Evolutionary conservation across 225 moss, liverwort and hornwort species (phyloP), one percentile per base, ranked within the genome.

Genomic region (Marchantia polymorpha): DNA sequence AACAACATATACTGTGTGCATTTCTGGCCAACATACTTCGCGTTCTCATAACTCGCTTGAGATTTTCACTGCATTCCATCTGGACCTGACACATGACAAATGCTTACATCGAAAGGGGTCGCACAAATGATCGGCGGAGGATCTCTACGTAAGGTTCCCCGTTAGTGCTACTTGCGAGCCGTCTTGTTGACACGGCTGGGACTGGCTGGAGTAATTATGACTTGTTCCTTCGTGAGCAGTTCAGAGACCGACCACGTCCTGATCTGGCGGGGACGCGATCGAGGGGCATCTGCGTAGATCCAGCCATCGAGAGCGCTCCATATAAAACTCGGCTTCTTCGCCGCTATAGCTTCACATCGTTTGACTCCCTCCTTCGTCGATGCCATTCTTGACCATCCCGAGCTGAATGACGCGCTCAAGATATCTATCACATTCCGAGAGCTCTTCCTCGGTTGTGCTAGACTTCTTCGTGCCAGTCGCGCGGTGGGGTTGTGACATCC

Each of bases 331-430:
- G 10, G 4, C 31, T 11, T 7, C 31, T 39, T 39, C 17, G 14
- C 25, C 12, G 25, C 29, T 31, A 17, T 29, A 3, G 14, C n/a
- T 8, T 11, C 26, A 64, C 64, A 64, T 23, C 26, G 64, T 20
- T 64, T 64, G 64, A 64, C 64, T 64, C 64, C 10, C 13, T 64
- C 64, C 9, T 20, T 16, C 39, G 64, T 64, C 64, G 23, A 64
- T 20, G 25, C 64, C n/a, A 0, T 23, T 10, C 67, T 67, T 67
- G 30, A 14, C 15, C 67, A 20, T 19, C 47, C 69, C 8, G 19
- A 69, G 69, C 69, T 47, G 39, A 69, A 69, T 47, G 69, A 47
- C 47, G 69, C 69, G 69, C 69, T 14, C 17, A 69, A 69, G 69
- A 48, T 48, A 68, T 39, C 68, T 47, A 39, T 48, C 47, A 17